A percentile compares a stretch with the other conserved stretches of the same genome.
Evolutionary conservation across 108 stramenopile species (phyloP).

Genomic region (Nitzschia sp.): DNA sequence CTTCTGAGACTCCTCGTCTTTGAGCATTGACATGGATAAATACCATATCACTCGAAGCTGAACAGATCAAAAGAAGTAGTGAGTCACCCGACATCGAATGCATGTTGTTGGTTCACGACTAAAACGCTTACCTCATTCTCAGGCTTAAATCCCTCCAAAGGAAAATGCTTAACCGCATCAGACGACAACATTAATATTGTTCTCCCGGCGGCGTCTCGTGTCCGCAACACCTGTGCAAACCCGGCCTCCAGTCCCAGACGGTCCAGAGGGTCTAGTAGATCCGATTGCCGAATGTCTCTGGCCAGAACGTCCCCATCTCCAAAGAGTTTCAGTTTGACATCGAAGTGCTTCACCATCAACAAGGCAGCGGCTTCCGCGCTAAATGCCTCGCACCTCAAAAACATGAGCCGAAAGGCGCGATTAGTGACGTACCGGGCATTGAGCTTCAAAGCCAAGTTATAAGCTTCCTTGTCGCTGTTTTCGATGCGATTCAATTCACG

Average conservation of each 20-base stretch:
- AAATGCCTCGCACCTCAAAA: conserved; percentile 42
- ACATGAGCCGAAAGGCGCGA: conserved; percentile 39
- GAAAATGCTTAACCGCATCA: not conserved
- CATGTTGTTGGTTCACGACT: too few relatives aligned
- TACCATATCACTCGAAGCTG: conserved; percentile 32
- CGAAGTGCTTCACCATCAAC: conserved; percentile 33
- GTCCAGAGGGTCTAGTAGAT: conserved; percentile 9
- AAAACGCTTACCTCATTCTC: conserved; percentile 7
- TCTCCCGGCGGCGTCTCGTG: conserved; percentile 26
- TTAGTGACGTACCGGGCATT: conserved; percentile 25
- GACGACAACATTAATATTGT: conserved; percentile 12
- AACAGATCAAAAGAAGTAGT: not conserved
- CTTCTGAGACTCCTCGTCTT: conserved; percentile 28
- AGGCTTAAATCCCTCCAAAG: conserved; percentile 5
- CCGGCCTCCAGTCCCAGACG: conserved; percentile 17
- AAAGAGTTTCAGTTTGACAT: conserved; percentile 29
- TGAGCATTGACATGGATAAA: conserved; percentile 1
- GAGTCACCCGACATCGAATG: too few relatives aligned
- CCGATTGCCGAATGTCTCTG: conserved; percentile 13
- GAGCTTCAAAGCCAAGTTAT: conserved; percentile 5
- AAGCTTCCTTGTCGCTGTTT: conserved; percentile 8
- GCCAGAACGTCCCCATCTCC: conserved; percentile 31
- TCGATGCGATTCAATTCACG: not conserved
- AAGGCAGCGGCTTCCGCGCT: conserved; percentile 29
- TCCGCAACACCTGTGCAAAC: conserved; percentile 14